Evolutionary conservation across 345 rosid species (phyloP), one percentile per base, ranked within the genome.

Genomic region (Acer yangbiense): DNA sequence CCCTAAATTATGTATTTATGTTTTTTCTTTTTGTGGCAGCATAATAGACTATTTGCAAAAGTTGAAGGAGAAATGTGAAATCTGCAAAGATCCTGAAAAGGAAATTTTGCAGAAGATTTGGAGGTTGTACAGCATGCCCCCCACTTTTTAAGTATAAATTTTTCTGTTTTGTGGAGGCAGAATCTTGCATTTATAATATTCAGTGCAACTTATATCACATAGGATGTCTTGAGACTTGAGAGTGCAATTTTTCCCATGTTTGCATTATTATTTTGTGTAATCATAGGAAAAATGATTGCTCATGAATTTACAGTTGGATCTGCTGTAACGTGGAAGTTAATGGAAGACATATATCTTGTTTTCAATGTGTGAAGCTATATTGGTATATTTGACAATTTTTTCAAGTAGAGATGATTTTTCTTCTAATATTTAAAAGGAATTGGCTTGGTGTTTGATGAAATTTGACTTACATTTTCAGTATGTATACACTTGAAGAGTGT

Each of bases 51-150:
- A 79, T 82, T 85, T 96, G 87, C 92, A 83, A 84, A 88, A 77
- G 78, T 76, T 90, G 92, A 96, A 96, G 88, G 90, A 86, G 35
- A 88, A 80, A 67, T 94, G 97, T 88, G 95, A 88, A 88, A 88
- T 79, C 83, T 82, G 88, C 89, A 83, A 85, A 78, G 93, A 91
- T 82, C 87, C 92, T 41, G 95, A 86, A 85, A 82, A 81, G 80
- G 97, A 89, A 78, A 79, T 79, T 85, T 67, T 77, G 65, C 86
- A 85, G 70, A 86, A 79, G 72, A 86, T 87, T 70, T 81, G 85
- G 90, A 87, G 99, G 98, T 94, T 83, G 69, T 88, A n/a, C 74
- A 76, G 62, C 23, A 62, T 76, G 43, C 75, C 65, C 74, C 44
- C n/a, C 27, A 1, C 9, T 72, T 57, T 54, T 27, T 74, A 46